phyloP scores from a whole-genome alignment of 2,329 filamentous ascomycete species.

The Beauveria varroae region DNA sequence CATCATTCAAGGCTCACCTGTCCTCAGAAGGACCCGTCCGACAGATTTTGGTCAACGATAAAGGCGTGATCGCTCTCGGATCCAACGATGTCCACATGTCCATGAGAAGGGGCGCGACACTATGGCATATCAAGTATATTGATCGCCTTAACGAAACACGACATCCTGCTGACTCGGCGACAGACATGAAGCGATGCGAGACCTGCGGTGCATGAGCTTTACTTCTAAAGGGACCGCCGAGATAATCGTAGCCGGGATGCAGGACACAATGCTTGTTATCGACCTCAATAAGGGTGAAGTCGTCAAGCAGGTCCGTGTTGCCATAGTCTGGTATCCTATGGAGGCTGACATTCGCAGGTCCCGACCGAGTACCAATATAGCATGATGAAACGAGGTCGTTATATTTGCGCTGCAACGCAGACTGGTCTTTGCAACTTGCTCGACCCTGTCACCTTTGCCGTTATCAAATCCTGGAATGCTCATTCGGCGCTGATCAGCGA shows the following conservation, averaged over 20 bases:
- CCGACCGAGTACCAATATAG: conserved; percentile 71
- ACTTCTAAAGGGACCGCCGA: conserved; percentile 77
- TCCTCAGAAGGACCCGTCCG: conserved; percentile 69
- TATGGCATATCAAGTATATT: conserved; percentile 78
- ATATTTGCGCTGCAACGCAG: conserved; percentile 86
- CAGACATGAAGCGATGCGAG: conserved; percentile 69
- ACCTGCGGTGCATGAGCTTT: conserved; percentile 92
- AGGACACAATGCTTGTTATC: conserved; percentile 75
- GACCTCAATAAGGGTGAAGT: conserved; percentile 65
- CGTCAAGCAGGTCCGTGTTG: conserved; percentile 49
- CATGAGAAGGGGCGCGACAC: conserved; percentile 68
- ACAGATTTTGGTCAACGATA: conserved; percentile 86
- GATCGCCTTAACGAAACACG: no score
- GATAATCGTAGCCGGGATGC: conserved; percentile 79
- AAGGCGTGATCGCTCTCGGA: conserved; percentile 80
- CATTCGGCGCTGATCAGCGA: conserved; percentile 86
- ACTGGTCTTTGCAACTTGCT: conserved; percentile 79
- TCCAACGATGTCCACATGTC: conserved; percentile 81
- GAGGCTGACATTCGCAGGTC: conserved; percentile 42
- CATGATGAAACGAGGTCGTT: conserved; percentile 83
- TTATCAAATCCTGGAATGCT: conserved; percentile 84
- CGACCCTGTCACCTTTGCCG: conserved; percentile 67
- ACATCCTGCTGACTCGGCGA: conserved; percentile 14
- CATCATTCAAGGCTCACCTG: conserved; percentile 76
- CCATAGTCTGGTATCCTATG: not conserved